These are phyloP conservation scores for Saksenaea oblongispora DNA, from an alignment of 371 early-diverging fungal species.

Conservation along the genomic window DNA sequence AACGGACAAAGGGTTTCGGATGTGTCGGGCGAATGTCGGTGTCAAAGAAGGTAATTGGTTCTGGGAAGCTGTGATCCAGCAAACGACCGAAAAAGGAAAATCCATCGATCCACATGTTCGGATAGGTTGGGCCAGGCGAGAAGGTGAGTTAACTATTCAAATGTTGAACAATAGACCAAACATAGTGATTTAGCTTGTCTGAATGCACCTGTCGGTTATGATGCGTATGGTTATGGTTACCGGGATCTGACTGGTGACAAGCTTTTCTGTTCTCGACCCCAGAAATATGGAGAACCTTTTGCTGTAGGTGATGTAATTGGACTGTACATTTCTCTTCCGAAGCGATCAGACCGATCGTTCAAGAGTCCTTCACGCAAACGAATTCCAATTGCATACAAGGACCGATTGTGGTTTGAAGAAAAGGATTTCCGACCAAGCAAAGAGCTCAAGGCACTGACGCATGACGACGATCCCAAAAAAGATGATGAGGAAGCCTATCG, in stretches of 20 bases:
- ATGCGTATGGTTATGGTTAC: conserved; percentile 69
- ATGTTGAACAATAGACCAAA: not conserved
- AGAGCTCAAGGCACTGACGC: conserved; percentile 53
- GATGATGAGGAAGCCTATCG: conserved; percentile 24
- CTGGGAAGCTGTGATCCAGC: conserved; percentile 64
- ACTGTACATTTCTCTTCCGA: conserved; percentile 56
- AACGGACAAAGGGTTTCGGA: conserved; percentile 70
- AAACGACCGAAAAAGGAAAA: conserved; percentile 26
- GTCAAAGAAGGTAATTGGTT: conserved; percentile 72
- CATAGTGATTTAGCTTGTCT: conserved; percentile 48
- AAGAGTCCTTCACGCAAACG: conserved; percentile 57
- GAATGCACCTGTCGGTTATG: conserved; percentile 73
- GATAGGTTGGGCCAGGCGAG: conserved; percentile 68
- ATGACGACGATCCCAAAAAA: conserved; percentile 35
- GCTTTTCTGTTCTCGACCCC: conserved; percentile 59
- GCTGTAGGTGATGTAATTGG: conserved; percentile 73
- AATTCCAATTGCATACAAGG: conserved; percentile 64
- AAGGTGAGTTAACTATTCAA: conserved; percentile 44
- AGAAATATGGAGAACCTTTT: conserved; percentile 62
- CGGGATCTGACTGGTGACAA: conserved; percentile 70
- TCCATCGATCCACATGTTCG: conserved; percentile 63
- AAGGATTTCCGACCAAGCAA: conserved; percentile 65
- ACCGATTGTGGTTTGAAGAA: conserved; percentile 68
- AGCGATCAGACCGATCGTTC: conserved; percentile 30
- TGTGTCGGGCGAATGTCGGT: conserved; percentile 68